Conservation (phyloP, 2,329 filamentous ascomycete genomes). For the Xylariaceae sp. region DNA sequence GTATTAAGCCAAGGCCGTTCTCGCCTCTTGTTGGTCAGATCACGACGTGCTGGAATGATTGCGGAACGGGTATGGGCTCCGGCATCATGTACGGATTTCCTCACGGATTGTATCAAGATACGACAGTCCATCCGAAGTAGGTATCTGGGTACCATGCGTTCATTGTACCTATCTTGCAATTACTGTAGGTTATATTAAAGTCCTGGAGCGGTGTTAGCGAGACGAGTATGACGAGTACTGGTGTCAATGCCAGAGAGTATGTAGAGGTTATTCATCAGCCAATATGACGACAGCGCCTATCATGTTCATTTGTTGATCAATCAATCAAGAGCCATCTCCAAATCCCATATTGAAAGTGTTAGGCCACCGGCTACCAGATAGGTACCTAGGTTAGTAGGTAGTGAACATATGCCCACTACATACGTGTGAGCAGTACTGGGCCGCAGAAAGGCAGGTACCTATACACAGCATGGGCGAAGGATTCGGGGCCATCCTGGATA, state of each 20-base stretch:
- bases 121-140: conserved; percentile 3
- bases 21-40: conserved; percentile 3
- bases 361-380: too few relatives aligned
- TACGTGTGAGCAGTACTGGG: too few relatives aligned
- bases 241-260: not conserved
- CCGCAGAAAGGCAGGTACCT: too few relatives aligned
- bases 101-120: not conserved
- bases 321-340: too few relatives aligned
- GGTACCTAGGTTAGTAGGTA: too few relatives aligned
- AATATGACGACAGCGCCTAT: too few relatives aligned
- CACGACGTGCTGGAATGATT: conserved; percentile 5
- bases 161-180: not conserved
- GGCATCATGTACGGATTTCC: not conserved
- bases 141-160: not conserved
- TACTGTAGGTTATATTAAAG: not conserved
- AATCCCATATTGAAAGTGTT: too few relatives aligned
- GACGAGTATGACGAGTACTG: not conserved
- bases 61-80: conserved; percentile 6
- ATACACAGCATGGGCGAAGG: not conserved
- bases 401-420: too few relatives aligned
- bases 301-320: too few relatives aligned
- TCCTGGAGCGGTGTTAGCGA: not conserved
- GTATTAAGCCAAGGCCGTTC: not conserved
- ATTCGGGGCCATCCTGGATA: not conserved
- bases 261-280: not conserved